phyloP scores from a whole-genome alignment of 1,139 yeast species.

The Blastobotrys persicus region DNA sequence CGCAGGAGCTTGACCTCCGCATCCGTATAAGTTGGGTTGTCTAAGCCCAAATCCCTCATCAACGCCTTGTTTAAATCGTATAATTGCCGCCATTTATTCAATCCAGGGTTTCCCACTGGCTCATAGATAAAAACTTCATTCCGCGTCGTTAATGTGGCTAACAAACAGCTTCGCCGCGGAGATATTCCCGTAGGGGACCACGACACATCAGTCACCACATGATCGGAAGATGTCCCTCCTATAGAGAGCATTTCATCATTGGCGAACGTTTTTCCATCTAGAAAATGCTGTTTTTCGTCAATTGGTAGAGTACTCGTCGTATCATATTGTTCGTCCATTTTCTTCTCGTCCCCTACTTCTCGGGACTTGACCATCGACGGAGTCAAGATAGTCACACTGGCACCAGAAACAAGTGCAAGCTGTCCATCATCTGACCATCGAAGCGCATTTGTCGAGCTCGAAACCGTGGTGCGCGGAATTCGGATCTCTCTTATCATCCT shows the following conservation, averaged over 20 bases:
- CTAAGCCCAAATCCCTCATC: slow-evolving; percentile 17
- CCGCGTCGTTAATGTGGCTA: slow-evolving; percentile 23
- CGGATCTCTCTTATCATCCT: slow-evolving; percentile 24
- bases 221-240: slow-evolving; percentile 21
- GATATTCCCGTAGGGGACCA: slow-evolving; percentile 30
- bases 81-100: slow-evolving; percentile 22
- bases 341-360: slow-evolving; percentile 13
- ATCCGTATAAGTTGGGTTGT: not conserved
- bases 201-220: slow-evolving; percentile 21
- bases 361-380: slow-evolving; percentile 9
- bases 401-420: slow-evolving; percentile 23
- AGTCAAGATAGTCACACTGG: slow-evolving; percentile 18
- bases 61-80: slow-evolving; percentile 17
- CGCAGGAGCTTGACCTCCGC: slow-evolving; percentile 13
- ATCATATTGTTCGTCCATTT: slow-evolving; percentile 20
- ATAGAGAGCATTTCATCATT: slow-evolving; percentile 22
- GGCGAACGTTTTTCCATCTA: slow-evolving; percentile 1
- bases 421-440: slow-evolving; percentile 30
- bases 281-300: slow-evolving; percentile 15
- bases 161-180: slow-evolving; percentile 18
- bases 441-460: slow-evolving; percentile 23
- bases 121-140: slow-evolving; percentile 25
- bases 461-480: slow-evolving; percentile 21
- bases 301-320: slow-evolving; percentile 20
- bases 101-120: slow-evolving; percentile 21